These are phyloP conservation scores for Zostera marina DNA, from an alignment of 116 monocot genomes.

Conservation along the genomic window DNA sequence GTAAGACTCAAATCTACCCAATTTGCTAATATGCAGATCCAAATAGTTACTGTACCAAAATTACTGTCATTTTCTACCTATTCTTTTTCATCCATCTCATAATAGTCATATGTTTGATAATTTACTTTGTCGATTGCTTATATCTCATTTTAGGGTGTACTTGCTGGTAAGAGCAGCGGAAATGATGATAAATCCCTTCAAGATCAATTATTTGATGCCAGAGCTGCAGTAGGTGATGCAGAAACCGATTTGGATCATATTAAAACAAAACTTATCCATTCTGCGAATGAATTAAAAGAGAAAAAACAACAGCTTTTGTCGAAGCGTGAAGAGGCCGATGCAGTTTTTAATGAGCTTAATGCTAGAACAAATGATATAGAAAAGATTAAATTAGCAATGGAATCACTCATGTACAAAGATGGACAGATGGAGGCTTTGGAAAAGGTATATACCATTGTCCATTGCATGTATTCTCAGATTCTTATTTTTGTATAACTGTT, in stretches of 20 bases:
- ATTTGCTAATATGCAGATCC: neutral
- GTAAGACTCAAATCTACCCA: too few relatives aligned
- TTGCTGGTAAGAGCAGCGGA: conserved; percentile 79
- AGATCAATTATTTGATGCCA: conserved; percentile 91
- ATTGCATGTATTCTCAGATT: too few relatives aligned
- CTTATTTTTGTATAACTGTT: neutral
- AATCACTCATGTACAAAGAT: conserved; percentile 52
- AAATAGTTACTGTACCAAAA: neutral
- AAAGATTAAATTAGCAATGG: conserved; percentile 36
- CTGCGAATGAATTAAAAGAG: conserved; percentile 80
- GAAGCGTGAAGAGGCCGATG: conserved; percentile 70
- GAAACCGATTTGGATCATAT: conserved; percentile 65
- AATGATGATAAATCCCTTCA: conserved; percentile 92
- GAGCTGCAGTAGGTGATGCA: conserved; percentile 64
- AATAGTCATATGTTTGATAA: neutral
- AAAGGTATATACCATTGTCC: conserved; percentile 32
- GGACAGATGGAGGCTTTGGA: conserved; percentile 74
- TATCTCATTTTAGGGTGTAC: conserved; percentile 38
- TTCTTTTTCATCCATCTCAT: neutral
- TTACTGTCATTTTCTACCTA: neutral
- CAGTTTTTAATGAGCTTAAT: conserved; percentile 68
- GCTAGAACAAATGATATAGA: conserved; percentile 56
- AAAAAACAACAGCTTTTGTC: conserved; percentile 46
- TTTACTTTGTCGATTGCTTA: neutral
- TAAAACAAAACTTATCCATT: conserved; percentile 58